A percentile compares a stretch with the other conserved stretches of the same genome.
These are phyloP conservation scores for Leonotis leonurus DNA, from an alignment of 257 asterid genomes.

Conservation along the genomic window DNA sequence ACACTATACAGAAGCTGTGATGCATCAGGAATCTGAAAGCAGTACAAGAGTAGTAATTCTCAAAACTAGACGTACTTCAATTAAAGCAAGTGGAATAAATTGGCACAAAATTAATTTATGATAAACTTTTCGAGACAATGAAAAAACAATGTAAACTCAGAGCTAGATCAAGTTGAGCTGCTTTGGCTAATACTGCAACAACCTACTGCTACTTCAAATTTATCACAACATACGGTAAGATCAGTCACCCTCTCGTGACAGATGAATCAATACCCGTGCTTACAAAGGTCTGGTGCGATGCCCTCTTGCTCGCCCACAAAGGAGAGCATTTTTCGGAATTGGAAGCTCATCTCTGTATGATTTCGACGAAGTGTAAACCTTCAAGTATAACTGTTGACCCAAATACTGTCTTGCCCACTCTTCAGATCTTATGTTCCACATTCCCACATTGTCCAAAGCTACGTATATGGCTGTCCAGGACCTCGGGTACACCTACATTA, in stretches of 20 bases:
- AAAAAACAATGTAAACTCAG: conserved; percentile 6
- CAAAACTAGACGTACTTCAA: no score
- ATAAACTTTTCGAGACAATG: no score
- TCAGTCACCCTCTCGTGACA: conserved; percentile 77
- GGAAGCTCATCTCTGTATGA: conserved; percentile 86
- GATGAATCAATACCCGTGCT: not conserved
- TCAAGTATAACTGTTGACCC: conserved; percentile 81
- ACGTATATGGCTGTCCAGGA: conserved; percentile 82
- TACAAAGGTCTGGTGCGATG: conserved; percentile 69
- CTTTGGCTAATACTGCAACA: no score
- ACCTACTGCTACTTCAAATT: not conserved
- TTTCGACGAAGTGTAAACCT: conserved; percentile 53
- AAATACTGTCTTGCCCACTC: conserved; percentile 88
- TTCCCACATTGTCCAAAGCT: conserved; percentile 90
- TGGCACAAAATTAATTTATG: no score
- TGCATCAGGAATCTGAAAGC: no score
- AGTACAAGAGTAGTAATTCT: no score
- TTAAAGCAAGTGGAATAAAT: no score
- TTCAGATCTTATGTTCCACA: conserved; percentile 93
- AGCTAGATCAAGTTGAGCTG: conserved; percentile 51
- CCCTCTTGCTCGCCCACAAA: conserved; percentile 80
- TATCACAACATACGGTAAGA: no score
- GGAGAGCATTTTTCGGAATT: conserved; percentile 70
- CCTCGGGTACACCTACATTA: conserved; percentile 67
- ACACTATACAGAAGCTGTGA: no score